Percentiles rank a stretch among this genome's conserved stretches.
Evolutionary conservation across 2,329 filamentous ascomycete genomes (phyloP).

Genomic region (Epichloe elymi): DNA sequence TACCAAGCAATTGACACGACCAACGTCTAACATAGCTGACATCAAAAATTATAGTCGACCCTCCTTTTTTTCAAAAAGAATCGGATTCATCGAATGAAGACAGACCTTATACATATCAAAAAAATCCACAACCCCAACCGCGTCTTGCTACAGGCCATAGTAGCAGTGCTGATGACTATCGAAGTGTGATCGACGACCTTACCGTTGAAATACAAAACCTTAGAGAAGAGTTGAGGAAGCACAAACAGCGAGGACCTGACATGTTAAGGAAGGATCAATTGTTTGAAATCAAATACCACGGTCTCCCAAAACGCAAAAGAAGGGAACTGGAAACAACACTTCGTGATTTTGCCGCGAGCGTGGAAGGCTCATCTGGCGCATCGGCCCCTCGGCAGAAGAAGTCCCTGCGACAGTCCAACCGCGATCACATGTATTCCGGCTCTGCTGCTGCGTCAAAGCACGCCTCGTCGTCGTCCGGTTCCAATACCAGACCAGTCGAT

Average conservation of each 20-base stretch:
- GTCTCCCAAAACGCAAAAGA: constrained; percentile 58
- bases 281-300: constrained; percentile 72
- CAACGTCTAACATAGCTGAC: background rate
- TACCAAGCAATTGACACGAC: background rate
- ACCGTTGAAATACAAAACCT: constrained; percentile 73
- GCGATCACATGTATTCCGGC: constrained; percentile 26
- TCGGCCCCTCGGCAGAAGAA: constrained; percentile 30
- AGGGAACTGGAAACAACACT: constrained; percentile 63
- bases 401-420: constrained; percentile 24
- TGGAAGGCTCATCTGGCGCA: constrained; percentile 36
- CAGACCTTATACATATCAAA: constrained; percentile 12
- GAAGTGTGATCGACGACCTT: constrained; percentile 76
- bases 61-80: constrained; percentile 42
- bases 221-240: constrained; percentile 58
- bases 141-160: constrained; percentile 27
- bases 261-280: constrained; percentile 62
- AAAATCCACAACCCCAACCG: constrained; percentile 13
- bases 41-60: constrained; percentile 26
- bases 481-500: constrained; percentile 40
- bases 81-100: constrained; percentile 39
- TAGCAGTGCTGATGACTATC: constrained; percentile 60
- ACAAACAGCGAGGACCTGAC: constrained; percentile 53
- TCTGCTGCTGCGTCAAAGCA: constrained; percentile 36
- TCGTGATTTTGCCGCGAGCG: constrained; percentile 52
- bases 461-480: constrained; percentile 37